Conservation (phyloP, 441 rosid genomes). For the Gossypium schwendimanii region DNA sequence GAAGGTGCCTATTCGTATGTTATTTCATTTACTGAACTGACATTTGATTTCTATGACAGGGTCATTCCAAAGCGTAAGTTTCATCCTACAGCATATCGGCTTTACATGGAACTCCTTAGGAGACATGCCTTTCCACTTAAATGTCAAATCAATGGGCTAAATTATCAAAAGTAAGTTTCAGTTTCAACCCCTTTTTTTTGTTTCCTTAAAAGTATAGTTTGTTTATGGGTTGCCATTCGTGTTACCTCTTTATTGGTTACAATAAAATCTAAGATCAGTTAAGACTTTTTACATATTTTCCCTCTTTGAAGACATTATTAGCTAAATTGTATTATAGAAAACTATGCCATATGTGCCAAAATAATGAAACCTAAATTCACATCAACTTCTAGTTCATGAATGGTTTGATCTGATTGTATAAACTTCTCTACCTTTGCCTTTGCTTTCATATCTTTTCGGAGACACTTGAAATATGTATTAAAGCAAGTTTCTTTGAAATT, state of each 20-base stretch:
- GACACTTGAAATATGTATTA: neutral
- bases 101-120: constrained; percentile 75
- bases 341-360: neutral
- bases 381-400: neutral
- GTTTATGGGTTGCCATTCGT: neutral
- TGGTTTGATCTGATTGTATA: constrained; percentile 1
- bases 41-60: constrained; percentile 32
- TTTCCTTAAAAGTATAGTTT: neutral
- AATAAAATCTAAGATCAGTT: neutral
- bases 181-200: neutral
- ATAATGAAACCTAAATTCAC: neutral
- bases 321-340: neutral
- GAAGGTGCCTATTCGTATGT: neutral
- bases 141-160: constrained; percentile 39
- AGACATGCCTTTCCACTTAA: constrained; percentile 64
- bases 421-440: neutral
- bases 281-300: neutral
- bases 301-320: neutral
- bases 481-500: constrained; percentile 18
- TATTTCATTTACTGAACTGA: neutral
- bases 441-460: constrained; percentile 1
- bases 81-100: constrained; percentile 81
- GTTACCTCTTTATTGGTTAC: neutral
- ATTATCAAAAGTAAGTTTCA: constrained; percentile 43
- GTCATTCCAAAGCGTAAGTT: constrained; percentile 62